Conservation (phyloP, 208 protist species). For the Dictyostelium gargantuum region DNA sequence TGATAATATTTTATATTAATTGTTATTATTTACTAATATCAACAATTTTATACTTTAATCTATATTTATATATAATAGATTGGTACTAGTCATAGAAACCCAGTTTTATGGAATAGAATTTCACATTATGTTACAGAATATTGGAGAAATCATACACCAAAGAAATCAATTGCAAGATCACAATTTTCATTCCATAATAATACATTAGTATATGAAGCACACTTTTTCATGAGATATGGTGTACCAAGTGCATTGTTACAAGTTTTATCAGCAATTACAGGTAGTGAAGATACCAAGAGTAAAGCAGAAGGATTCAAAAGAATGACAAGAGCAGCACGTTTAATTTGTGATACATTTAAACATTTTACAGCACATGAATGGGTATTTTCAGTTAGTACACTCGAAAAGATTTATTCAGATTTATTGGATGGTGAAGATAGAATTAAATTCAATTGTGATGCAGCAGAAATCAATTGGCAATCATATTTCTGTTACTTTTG, state of each 20-base stretch:
- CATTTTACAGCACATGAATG: slow-evolving; percentile 77
- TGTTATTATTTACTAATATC: neutral
- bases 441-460: slow-evolving; percentile 67
- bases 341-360: slow-evolving; percentile 74
- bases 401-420: slow-evolving; percentile 23
- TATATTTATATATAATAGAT: slow-evolving; percentile 24
- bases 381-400: slow-evolving; percentile 15
- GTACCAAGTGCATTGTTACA: slow-evolving; percentile 46
- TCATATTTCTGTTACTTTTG: slow-evolving; percentile 70
- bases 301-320: slow-evolving; percentile 64
- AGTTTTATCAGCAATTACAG: neutral
- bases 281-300: slow-evolving; percentile 51
- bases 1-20: no score
- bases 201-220: slow-evolving; percentile 66
- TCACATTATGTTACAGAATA: slow-evolving; percentile 70
- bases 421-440: slow-evolving; percentile 42
- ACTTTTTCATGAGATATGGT: slow-evolving; percentile 73
- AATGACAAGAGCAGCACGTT: slow-evolving; percentile 60
- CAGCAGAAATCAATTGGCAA: slow-evolving; percentile 71
- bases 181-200: slow-evolving; percentile 62
- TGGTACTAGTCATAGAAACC: slow-evolving; percentile 73
- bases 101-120: slow-evolving; percentile 67
- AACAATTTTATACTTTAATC: neutral
- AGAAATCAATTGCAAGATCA: slow-evolving; percentile 66
- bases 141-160: slow-evolving; percentile 74